Evolutionary conservation across 495 filamentous ascomycete genomes (phyloP).

Genomic region (Penicillium pulvis): DNA sequence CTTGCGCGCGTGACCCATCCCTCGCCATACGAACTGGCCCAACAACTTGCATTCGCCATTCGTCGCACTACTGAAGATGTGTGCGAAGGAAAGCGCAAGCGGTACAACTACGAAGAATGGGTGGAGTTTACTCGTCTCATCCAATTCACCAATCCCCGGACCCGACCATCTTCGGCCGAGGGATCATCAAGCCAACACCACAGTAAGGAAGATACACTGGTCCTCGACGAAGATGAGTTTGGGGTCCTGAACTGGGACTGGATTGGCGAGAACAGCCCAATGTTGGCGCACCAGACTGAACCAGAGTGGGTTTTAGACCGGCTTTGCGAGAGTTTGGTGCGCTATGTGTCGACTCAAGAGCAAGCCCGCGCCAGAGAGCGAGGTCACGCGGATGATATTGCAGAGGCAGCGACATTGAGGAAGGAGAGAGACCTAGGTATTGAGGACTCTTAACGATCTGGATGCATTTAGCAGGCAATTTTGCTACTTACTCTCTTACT

Average conservation of each 20-base stretch:
- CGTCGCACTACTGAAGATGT: conserved; percentile 51
- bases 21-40: conserved; percentile 46
- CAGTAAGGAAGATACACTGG: conserved; percentile 2
- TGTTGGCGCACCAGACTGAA: conserved; percentile 58
- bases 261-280: conserved; percentile 64
- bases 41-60: conserved; percentile 57
- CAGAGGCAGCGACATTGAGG: conserved; percentile 28
- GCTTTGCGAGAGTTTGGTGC: conserved; percentile 58
- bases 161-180: conserved; percentile 9
- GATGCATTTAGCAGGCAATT: conserved; percentile 1
- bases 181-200: background rate
- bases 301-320: conserved; percentile 63
- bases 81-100: conserved; percentile 36
- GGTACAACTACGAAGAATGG: conserved; percentile 67
- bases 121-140: conserved; percentile 62
- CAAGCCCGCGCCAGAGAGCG: conserved; percentile 10
- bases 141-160: conserved; percentile 51
- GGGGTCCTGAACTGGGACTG: conserved; percentile 67
- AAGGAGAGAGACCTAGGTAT: conserved; percentile 35
- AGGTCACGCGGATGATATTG: conserved; percentile 7
- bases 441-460: conserved; percentile 18
- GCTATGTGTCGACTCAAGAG: conserved; percentile 50
- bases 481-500: background rate
- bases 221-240: conserved; percentile 54
- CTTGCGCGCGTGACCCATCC: conserved; percentile 39